Base-by-base conservation (phyloP, 2,329 filamentous ascomycete genomes). In the Colletotrichum aenigma region DNA sequence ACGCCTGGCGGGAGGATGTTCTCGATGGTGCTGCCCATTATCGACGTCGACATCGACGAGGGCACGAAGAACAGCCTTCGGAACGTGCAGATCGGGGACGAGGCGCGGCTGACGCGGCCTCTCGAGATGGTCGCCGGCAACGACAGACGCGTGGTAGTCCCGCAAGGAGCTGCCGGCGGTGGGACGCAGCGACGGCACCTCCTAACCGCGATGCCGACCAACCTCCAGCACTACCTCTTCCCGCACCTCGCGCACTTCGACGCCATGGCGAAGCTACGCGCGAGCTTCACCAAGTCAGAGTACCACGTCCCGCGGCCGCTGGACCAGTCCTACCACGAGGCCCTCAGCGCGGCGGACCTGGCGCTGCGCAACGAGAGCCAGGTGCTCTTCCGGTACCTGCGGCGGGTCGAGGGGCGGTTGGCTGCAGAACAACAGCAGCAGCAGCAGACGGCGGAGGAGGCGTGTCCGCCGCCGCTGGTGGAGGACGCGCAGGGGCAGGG, bases 271-370 rank as follows among this genome's bases (percentile, higher is more conserved):
- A 75, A 76, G 10, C 30, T 78, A 69, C 60, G 76, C 7, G 56
- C 58, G 21, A 68, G 66, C 58, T 78, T 78, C 55, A 78, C 75
- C 6, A 78, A 77, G 15, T 78, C 77, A 5, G 77, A 78, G 58
- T 75, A 77, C 8, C 77, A 78, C 66, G 70, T 76, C 2, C 77
- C 77, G 7, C 66, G 77, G 18, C 62, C 77, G 66, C 62, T 78
- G 56, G 77, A 78, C 30, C 77, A 78, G 24, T 77, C 75, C 7
- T 78, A 78, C 48, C 77, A 78, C 70, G 77, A 78, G 8, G 71
- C 75, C 6, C 69, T 78, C 3, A 74, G 62, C 38, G 56, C 58
- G 16, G 66, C 74, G 48, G 77, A 78, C 24, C 61, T 78, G 6
- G 62, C 58, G 2, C n/a, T 67, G 24, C 65, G 77, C 1, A 73